Base-by-base conservation (phyloP, 2,329 filamentous ascomycete species). In the Cytospora piceicola region DNA sequence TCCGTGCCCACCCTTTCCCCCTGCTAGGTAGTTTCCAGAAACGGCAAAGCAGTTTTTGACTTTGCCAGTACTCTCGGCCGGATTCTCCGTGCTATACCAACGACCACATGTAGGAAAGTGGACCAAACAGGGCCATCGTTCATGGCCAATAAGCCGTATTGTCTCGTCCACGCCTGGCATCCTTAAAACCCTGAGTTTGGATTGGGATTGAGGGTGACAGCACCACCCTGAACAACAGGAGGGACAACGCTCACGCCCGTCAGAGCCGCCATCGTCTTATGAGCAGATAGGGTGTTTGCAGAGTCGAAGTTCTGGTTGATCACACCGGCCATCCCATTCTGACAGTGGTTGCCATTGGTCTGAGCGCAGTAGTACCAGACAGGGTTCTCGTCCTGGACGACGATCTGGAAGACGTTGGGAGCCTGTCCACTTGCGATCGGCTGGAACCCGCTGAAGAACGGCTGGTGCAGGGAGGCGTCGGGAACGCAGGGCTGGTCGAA, bases 261-360 rank as follows among this genome's bases (percentile, higher is more conserved):
- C 17, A 64, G 55, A 4, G 75, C 76, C 11, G 80, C 79, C 1
- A 76, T 69, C 20, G 73, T 72, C 70, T 73, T 76, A 72, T 81
- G 76, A 29, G 72, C 73, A 17, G 72, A 67, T 22, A 82, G 76
- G 55, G 75, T 81, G 67, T 76, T 75, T 66, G 73, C 71, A 30
- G 74, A 69, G 69, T 76, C 69, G n/a, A 80, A 79, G 72, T 77
- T 76, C 73, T 82, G 80, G 74, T 84, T 84, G 75, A 84, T 79
- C 51, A 81, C 77, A 17, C 78, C 81, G 3, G 78, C 76, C 82
- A 84, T 84, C 67, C 81, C 81, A 14, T 72, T 76, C 69, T 81
- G 77, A 77, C 82, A 85, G 71, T 84, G 82, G 69, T 72, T 70
- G 24, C 75, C 78, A 24, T 66, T 71, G 52, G 74, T 75, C 74